Base-by-base conservation (phyloP, 78 protist genomes). In the Speleostelium caveatum region DNA sequence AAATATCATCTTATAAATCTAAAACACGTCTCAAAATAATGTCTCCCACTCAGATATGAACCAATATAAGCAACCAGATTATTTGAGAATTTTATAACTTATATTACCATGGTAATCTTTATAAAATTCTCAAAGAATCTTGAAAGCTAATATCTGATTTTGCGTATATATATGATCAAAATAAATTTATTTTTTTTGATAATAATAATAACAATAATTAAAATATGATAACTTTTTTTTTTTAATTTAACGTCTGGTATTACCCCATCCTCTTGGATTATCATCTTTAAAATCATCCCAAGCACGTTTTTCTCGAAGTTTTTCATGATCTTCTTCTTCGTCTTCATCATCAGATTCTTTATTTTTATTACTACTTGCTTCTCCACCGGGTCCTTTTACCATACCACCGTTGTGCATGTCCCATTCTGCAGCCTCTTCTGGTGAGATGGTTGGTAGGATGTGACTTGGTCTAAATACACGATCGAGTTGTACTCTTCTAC, bases 261-360 rank as follows among this genome's bases (percentile, higher is more conserved):
- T 88, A 69, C 94, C 94, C 58, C 65, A 45, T 38, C 94, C 94
- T 53, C 38, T 74, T 49, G 68, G 69, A 66, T 88, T 69, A 39
- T 88, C 94, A n/a, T 88, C 94, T 53, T 88, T 88, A 69, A 36
- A 88, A 72, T 88, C 86, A 55, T 88, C 94, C 87, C 86, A 88
- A 36, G 65, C 74, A 41, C 94, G 35, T 60, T 74, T 74, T 53
- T 88, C 58, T 55, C 32, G 74, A 3, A 78, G 55, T 62, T 88
- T 72, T 24, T 74, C 94, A 45, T 75, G 66, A 56, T 65, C 67
- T 41, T 87, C 93, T 33, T 73, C 93, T 67, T 87, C 66, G 0
- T 65, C 77, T 55, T 86, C 93, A 21, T 71, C 71, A 39, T 75
- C 86, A 32, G 53, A 49, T 1, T 53, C 71, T 63, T 75, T 56